Percentiles rank a stretch among this genome's conserved stretches.
phyloP scores from a whole-genome alignment of 306 rosid genomes.

The Gillenia trifoliata region DNA sequence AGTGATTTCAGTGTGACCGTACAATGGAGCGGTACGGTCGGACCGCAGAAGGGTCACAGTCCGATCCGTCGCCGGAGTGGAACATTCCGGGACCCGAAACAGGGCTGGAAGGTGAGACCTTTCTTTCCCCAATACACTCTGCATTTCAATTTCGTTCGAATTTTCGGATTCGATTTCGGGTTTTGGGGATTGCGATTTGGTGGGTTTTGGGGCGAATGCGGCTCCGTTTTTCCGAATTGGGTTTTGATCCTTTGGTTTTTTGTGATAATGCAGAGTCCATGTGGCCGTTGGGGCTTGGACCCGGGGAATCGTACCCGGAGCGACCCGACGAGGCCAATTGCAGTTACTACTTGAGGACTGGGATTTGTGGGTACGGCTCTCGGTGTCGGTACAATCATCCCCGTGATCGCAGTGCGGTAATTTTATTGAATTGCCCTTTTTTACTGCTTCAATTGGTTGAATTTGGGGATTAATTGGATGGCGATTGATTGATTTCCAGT shows the following conservation, averaged over 20 bases:
- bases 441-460: neutral
- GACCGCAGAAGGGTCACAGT: constrained; percentile 58
- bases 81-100: constrained; percentile 44
- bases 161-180: constrained; percentile 10
- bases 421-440: constrained; percentile 8
- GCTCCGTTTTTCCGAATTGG: constrained; percentile 16
- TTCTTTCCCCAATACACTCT: neutral
- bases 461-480: constrained; percentile 22
- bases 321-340: constrained; percentile 90
- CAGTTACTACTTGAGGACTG: constrained; percentile 75
- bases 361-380: constrained; percentile 84
- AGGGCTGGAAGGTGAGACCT: constrained; percentile 49
- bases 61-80: constrained; percentile 95
- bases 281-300: constrained; percentile 60
- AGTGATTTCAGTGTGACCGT: constrained; percentile 39
- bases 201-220: constrained; percentile 32
- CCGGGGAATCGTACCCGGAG: constrained; percentile 80
- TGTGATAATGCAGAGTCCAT: constrained; percentile 54
- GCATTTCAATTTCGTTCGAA: constrained; percentile 37
- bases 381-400: constrained; percentile 99
- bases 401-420: constrained; percentile 79
- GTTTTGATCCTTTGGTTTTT: constrained; percentile 38
- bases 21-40: constrained; percentile 92
- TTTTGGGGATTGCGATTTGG: constrained; percentile 29
- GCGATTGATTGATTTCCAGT: constrained; percentile 21